Evolutionary conservation across 345 rosid species (phyloP).

Genomic region (Salix dunnii): DNA sequence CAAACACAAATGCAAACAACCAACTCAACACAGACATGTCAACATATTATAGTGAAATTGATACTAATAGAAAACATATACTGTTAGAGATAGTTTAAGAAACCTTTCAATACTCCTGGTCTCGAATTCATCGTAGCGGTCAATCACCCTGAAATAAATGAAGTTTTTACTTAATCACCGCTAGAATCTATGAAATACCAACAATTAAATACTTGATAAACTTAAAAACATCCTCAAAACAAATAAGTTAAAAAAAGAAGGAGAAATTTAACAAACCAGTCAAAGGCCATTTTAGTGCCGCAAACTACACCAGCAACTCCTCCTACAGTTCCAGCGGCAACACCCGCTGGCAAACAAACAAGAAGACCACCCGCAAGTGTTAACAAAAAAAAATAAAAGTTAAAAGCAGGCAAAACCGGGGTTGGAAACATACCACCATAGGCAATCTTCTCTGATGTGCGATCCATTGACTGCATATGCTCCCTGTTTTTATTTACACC

Average conservation of each 20-base stretch:
- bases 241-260: background rate
- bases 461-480: conserved; percentile 16
- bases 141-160: conserved; percentile 1
- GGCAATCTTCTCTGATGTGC: conserved; percentile 8
- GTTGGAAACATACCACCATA: background rate
- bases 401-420: background rate
- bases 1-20: no score
- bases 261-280: conserved; percentile 8
- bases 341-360: conserved; percentile 3
- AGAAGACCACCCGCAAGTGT: background rate
- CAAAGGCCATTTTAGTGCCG: conserved; percentile 2
- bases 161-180: no score
- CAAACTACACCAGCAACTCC: conserved; percentile 5
- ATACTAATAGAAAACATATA: no score
- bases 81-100: background rate
- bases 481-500: conserved; percentile 8
- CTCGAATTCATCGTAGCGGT: conserved; percentile 16
- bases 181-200: no score
- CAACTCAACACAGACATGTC: no score
- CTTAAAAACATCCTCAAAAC: background rate
- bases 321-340: conserved; percentile 2
- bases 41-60: no score
- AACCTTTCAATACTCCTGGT: conserved; percentile 14
- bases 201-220: no score
- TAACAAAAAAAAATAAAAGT: background rate